Conservation (phyloP, 805 yeast species). For the Schwanniomyces polymorphus region DNA sequence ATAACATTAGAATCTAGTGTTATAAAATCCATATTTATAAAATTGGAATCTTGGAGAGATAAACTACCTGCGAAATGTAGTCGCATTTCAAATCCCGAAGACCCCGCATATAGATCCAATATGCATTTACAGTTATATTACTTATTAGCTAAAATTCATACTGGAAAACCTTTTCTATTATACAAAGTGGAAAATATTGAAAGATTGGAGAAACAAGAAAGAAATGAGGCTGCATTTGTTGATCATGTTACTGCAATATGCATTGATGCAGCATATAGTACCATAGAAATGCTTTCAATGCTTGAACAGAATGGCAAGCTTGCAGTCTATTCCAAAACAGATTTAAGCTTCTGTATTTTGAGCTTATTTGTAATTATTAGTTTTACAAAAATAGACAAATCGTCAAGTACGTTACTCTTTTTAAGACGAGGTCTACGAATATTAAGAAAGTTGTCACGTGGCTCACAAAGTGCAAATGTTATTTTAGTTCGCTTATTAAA, state of each 20-base stretch:
- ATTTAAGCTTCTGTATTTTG: slow-evolving; percentile 12
- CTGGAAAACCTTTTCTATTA: slow-evolving; percentile 14
- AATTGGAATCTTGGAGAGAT: neutral
- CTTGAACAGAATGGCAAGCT: slow-evolving; percentile 9
- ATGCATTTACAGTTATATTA: slow-evolving; percentile 11
- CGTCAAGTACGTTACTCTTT: slow-evolving; percentile 10
- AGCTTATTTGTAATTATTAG: slow-evolving; percentile 11
- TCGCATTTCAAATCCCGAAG: neutral
- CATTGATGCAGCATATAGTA: slow-evolving; percentile 13
- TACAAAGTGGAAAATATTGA: slow-evolving; percentile 11
- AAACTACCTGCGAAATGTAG: neutral
- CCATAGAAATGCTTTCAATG: slow-evolving; percentile 10
- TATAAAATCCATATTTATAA: neutral
- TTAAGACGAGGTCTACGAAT: slow-evolving; percentile 11
- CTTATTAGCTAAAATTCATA: slow-evolving; percentile 12
- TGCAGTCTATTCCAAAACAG: slow-evolving; percentile 12
- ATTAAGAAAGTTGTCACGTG: slow-evolving; percentile 9
- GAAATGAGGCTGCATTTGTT: slow-evolving; percentile 9
- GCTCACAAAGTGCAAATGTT: slow-evolving; percentile 10
- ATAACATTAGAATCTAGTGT: slow-evolving; percentile 7
- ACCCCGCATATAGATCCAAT: slow-evolving; percentile 6
- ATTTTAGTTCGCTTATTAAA: neutral
- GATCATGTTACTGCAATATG: slow-evolving; percentile 13
- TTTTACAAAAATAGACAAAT: slow-evolving; percentile 9
- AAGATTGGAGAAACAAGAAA: neutral